Evolutionary conservation across 2,329 filamentous ascomycete genomes (phyloP).

Genomic region (Eurotiales sp.): DNA sequence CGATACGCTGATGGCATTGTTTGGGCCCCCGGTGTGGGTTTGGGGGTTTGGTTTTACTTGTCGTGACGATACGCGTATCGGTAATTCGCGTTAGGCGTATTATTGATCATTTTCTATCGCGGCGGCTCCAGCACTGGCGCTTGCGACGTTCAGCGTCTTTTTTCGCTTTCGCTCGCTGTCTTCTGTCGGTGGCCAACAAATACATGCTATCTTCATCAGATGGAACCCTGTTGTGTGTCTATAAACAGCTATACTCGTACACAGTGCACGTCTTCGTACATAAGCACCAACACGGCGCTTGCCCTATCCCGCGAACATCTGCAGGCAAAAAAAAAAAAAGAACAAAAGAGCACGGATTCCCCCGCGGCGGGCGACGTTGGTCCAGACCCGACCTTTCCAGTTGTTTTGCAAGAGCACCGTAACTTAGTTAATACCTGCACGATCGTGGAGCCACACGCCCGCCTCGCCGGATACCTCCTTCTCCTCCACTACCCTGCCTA

Average conservation of each 20-base stretch:
- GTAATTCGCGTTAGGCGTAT: not conserved
- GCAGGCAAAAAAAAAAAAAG: not conserved
- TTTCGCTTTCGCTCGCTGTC: too few species aligned
- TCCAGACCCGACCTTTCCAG: slow-evolving; percentile 7
- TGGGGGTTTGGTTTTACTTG: not conserved
- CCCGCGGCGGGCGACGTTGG: slow-evolving; percentile 15
- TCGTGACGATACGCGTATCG: too few species aligned
- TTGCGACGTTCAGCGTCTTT: too few species aligned
- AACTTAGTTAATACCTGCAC: slow-evolving; percentile 16
- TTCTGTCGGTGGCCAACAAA: not conserved
- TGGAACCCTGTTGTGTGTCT: too few species aligned
- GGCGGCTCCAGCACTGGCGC: too few species aligned
- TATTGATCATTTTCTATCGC: not conserved
- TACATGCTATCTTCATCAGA: not conserved
- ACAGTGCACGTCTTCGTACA: too few species aligned
- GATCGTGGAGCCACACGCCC: slow-evolving; percentile 19
- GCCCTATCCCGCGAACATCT: too few species aligned
- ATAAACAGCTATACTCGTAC: too few species aligned
- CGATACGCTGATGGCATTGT: too few species aligned
- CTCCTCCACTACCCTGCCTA: not conserved
- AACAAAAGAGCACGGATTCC: slow-evolving; percentile 14
- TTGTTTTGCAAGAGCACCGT: slow-evolving; percentile 8
- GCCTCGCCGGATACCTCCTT: slow-evolving; percentile 17
- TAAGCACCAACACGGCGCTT: too few species aligned
- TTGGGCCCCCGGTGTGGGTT: not conserved